phyloP scores from a whole-genome alignment of 352 stramenopile species.

The Aphanomyces invadans region DNA sequence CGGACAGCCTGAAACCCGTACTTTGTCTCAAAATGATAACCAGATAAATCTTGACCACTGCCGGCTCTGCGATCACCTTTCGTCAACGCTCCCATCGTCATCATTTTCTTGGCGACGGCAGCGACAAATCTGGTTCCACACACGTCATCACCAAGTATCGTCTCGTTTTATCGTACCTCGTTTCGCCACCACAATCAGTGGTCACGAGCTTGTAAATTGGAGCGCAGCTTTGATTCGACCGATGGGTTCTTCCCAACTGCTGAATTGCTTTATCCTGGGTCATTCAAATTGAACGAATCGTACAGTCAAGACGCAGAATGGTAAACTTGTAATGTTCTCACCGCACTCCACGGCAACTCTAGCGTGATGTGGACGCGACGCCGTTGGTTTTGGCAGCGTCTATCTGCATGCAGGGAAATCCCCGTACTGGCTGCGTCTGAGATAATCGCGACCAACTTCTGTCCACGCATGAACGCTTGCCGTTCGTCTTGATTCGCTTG shows the following conservation, averaged over 20 bases:
- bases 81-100: conserved; percentile 65
- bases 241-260: conserved; percentile 28
- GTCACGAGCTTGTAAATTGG: conserved; percentile 61
- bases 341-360: conserved; percentile 47
- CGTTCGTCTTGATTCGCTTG: conserved; percentile 50
- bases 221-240: conserved; percentile 37
- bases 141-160: background rate
- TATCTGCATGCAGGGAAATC: conserved; percentile 61
- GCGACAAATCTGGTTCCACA: conserved; percentile 38
- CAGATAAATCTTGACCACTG: conserved; percentile 38
- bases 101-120: conserved; percentile 59
- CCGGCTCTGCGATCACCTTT: conserved; percentile 65
- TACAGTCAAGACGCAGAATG: background rate
- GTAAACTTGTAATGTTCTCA: conserved; percentile 16
- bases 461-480: conserved; percentile 51
- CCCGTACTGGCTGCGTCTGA: conserved; percentile 70
- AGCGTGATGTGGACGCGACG: conserved; percentile 76
- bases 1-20: conserved; percentile 29
- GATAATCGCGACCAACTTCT: conserved; percentile 77
- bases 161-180: conserved; percentile 24
- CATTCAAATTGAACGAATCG: background rate
- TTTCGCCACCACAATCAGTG: conserved; percentile 64
- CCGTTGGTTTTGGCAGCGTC: conserved; percentile 31
- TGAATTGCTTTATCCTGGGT: conserved; percentile 35
- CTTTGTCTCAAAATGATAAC: conserved; percentile 31